Percentiles rank a stretch among this genome's conserved stretches.
Conservation (phyloP, 495 filamentous ascomycete species). For the Hypoxylon trugodes region DNA sequence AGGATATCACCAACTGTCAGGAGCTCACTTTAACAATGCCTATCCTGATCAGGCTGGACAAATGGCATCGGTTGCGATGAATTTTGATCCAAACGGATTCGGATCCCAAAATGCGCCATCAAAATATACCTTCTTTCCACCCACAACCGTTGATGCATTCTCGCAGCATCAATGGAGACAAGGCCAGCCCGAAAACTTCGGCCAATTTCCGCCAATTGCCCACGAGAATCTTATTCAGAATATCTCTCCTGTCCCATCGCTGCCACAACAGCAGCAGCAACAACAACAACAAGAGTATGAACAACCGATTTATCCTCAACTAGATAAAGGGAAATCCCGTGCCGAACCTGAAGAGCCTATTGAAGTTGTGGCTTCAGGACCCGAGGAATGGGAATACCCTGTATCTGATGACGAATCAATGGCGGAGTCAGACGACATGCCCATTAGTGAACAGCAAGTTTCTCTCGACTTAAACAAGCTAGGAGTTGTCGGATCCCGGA, state of each 20-base stretch:
- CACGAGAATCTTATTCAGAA: conserved; percentile 20
- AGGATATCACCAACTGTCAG: conserved; percentile 41
- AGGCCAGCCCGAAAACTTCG: conserved; percentile 17
- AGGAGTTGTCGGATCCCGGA: conserved; percentile 50
- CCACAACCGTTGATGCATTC: conserved; percentile 43
- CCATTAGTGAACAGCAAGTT: conserved; percentile 38
- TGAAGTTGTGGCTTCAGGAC: neutral
- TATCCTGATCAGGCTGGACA: conserved; percentile 39
- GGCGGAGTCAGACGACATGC: conserved; percentile 36
- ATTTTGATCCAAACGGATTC: conserved; percentile 38
- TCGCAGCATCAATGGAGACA: conserved; percentile 43
- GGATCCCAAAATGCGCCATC: conserved; percentile 46
- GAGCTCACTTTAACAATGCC: conserved; percentile 40
- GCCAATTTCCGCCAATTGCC: conserved; percentile 22
- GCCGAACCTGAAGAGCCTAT: conserved; percentile 18
- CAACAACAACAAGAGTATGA: conserved; percentile 19
- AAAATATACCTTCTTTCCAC: conserved; percentile 47
- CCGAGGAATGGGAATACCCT: conserved; percentile 50
- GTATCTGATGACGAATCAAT: conserved; percentile 60
- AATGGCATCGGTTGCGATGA: conserved; percentile 29
- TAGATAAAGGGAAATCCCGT: conserved; percentile 31
- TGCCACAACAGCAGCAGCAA: conserved; percentile 8
- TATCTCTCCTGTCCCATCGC: neutral
- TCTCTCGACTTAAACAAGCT: conserved; percentile 49
- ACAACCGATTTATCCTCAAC: conserved; percentile 9